Evolutionary conservation across 2,329 filamentous ascomycete genomes (phyloP), one percentile per base, ranked within the genome.

Genomic region (Scedosporium dehoogii): DNA sequence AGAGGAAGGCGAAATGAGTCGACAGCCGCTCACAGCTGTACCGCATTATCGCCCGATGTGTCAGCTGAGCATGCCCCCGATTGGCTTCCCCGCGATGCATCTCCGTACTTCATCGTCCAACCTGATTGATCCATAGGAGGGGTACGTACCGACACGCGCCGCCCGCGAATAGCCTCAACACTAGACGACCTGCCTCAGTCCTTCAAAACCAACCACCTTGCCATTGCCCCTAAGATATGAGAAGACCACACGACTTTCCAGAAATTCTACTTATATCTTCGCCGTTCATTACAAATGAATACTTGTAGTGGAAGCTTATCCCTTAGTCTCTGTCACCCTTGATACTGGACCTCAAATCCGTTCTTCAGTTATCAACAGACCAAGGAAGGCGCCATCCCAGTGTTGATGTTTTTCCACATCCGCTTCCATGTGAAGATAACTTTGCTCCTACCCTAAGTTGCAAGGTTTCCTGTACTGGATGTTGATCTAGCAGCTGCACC

Each of bases 151-250:
- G 18, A 55, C 18, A n/a, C 51, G 51, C 21, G 51, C n/a, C 10
- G 23, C 51, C 33, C 51, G 51, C 23, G 51, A 55, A 55, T 55
- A 55, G 51, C 51, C 51, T 55, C 51, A 55, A 55, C 51, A 48
- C 44, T 38, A 21, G 16, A 48, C 44, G 44, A 48, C 44, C 44
- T 18, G 18, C 44, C 33, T 38, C 33, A 38, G 33, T 38, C 33
- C 44, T 18, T 48, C 44, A 48, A n/a, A 48, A 18, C 44, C 16
- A 21, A 7, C 16, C 44, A 10, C 44, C n/a, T n/a, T 48, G 5
- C 16, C 44, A 48, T 48, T 48, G 44, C 44, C 33, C 33, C 33
- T 38, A 14, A 3, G 33, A 10, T 38, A 38, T 38, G 33, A 38
- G 33, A 38, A 38, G 33, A 38, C 33, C 33, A 38, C 33, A 14